Base-by-base conservation (phyloP, 352 stramenopile species). In the Aphanomyces astaci region DNA sequence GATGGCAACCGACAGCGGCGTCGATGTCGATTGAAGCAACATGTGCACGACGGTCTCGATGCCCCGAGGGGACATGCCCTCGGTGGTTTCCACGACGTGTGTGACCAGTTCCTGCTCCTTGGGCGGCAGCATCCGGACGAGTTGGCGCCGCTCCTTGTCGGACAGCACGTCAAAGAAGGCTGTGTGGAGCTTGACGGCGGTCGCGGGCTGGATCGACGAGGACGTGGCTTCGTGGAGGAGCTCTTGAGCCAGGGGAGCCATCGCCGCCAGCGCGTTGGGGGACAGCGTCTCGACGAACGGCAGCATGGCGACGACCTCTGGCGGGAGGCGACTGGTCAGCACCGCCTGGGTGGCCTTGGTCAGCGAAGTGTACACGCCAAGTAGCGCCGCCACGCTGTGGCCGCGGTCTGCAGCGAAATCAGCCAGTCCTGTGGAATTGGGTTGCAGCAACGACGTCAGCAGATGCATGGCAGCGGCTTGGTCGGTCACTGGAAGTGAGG, bases 221-320 rank as follows among this genome's bases (percentile, higher is more conserved):
- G 27, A 19, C n/a, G n/a, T 7, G 31, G 27, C 54, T 28, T 68
- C 62, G 22, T 59, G 9, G 33, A 68, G 10, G 24, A 68, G n/a
- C 22, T 49, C 22, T 0, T 56, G 51, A 7, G 62, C 48, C 11
- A 51, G 24, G 11, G 62, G 62, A 9, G 48, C 33, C 62, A 68
- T 60, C 31, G 62, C n/a, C 11, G 30, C 17, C 15, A 68, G 28
- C 4, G 33, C 32, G 11, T 68, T n/a, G 10, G 48, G 0, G 13
- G 62, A 43, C 31, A 68, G n/a, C 31, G 56, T 68, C 10, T 68
- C 62, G 11, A 68, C 51, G 22, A 68, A 59, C 10, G 62, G 62
- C 40, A 68, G 32, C 27, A 68, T 32, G 25, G 53, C 27, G 1
- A n/a, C 28, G 10, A 68, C 1, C 24, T 40, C n/a, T 13, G 39